These are phyloP conservation scores for Colletotrichum sansevieriae DNA, from an alignment of 2,329 filamentous ascomycete genomes.

Conservation along the genomic window DNA sequence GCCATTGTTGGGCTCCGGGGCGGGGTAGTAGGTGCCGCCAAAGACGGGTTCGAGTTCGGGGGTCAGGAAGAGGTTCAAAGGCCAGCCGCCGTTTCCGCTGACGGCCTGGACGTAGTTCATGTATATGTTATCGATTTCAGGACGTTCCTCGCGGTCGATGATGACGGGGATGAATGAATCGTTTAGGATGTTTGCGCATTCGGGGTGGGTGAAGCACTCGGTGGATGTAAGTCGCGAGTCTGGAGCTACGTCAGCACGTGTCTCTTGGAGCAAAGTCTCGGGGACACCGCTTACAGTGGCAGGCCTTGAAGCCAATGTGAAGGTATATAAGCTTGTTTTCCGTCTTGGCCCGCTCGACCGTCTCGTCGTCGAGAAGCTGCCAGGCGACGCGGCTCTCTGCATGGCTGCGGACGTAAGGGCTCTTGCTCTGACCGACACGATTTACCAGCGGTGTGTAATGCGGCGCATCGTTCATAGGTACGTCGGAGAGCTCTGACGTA, in stretches of 20 bases:
- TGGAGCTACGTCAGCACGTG: constrained; percentile 49
- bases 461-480: constrained; percentile 40
- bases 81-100: constrained; percentile 91
- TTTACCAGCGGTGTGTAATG: constrained; percentile 49
- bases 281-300: constrained; percentile 78
- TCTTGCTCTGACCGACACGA: constrained; percentile 55
- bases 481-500: constrained; percentile 50
- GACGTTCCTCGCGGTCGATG: constrained; percentile 92
- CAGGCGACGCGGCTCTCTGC: constrained; percentile 87
- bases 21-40: constrained; percentile 96
- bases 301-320: constrained; percentile 94
- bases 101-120: constrained; percentile 99
- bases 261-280: not conserved
- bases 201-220: constrained; percentile 88
- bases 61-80: constrained; percentile 95
- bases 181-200: constrained; percentile 87
- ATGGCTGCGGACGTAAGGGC: constrained; percentile 76
- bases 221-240: constrained; percentile 92
- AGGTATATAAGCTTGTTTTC: constrained; percentile 93
- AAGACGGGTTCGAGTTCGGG: constrained; percentile 94
- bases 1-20: constrained; percentile 72
- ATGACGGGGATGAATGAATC: constrained; percentile 90
- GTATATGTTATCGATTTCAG: constrained; percentile 94
- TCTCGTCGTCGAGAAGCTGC: constrained; percentile 87
- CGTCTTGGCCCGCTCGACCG: constrained; percentile 80